phyloP scores from a whole-genome alignment of 345 rosid species.

The Arabis alpina region DNA sequence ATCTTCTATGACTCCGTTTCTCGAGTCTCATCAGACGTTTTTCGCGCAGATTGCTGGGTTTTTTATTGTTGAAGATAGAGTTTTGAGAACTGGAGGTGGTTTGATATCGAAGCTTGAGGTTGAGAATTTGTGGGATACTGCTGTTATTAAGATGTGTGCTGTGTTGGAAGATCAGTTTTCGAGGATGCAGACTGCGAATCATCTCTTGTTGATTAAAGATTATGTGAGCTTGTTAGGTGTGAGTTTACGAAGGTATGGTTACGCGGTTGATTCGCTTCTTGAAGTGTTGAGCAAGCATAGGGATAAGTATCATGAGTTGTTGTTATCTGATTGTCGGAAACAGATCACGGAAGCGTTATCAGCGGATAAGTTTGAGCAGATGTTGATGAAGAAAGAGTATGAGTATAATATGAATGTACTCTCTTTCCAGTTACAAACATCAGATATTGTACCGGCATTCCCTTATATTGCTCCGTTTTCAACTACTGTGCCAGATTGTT shows the following conservation, averaged over 20 bases:
- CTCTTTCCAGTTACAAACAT: slow-evolving; percentile 91
- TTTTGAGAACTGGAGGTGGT: slow-evolving; percentile 88
- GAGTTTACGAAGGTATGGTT: slow-evolving; percentile 85
- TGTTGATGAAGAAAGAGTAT: slow-evolving; percentile 97
- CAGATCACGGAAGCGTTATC: slow-evolving; percentile 89
- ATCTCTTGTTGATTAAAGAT: slow-evolving; percentile 88
- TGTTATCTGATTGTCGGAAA: slow-evolving; percentile 92
- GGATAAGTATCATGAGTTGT: slow-evolving; percentile 90
- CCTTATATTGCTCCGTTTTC: slow-evolving; percentile 96
- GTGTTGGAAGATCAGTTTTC: slow-evolving; percentile 98
- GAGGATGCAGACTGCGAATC: slow-evolving; percentile 98
- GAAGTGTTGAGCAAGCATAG: slow-evolving; percentile 93
- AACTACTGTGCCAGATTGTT: slow-evolving; percentile 91
- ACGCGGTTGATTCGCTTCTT: slow-evolving; percentile 82
- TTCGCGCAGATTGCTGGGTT: slow-evolving; percentile 97
- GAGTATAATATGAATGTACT: slow-evolving; percentile 98
- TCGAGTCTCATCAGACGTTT: slow-evolving; percentile 96
- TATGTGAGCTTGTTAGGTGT: slow-evolving; percentile 97
- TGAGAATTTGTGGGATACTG: slow-evolving; percentile 93
- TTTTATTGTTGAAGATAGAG: slow-evolving; percentile 88
- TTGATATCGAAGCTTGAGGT: slow-evolving; percentile 85
- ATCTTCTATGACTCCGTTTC: slow-evolving; percentile 94
- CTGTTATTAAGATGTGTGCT: slow-evolving; percentile 93
- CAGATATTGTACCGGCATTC: slow-evolving; percentile 87
- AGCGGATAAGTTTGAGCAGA: slow-evolving; percentile 97